phyloP scores from a whole-genome alignment of 768 basidiomycete genomes.

The Ramaria sp. region DNA sequence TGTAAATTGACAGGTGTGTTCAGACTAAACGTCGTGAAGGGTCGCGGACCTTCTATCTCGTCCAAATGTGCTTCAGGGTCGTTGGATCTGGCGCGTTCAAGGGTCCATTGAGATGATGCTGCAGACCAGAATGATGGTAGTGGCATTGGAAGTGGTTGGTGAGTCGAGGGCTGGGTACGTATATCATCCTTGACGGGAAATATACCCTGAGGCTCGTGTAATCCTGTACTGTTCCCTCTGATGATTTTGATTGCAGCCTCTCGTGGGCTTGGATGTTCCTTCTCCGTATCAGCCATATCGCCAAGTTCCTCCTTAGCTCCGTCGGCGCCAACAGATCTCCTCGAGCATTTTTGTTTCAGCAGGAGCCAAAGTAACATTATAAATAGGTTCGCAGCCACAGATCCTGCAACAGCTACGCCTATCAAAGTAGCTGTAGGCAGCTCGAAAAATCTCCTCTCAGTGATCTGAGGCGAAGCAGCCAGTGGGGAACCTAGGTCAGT shows the following conservation, averaged over 20 bases:
- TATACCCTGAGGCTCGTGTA: neutral
- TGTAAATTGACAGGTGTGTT: neutral
- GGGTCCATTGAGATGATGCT: neutral
- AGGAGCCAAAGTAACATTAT: neutral
- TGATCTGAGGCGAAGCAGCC: neutral
- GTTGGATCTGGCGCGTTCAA: neutral
- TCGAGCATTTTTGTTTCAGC: neutral
- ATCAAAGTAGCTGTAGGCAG: neutral
- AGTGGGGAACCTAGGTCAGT: neutral
- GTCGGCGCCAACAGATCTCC: neutral
- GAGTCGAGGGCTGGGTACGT: neutral
- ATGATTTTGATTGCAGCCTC: neutral
- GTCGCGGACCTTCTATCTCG: neutral
- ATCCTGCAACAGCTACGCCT: neutral
- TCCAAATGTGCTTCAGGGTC: neutral
- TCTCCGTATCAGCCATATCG: neutral
- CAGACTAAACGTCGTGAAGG: neutral
- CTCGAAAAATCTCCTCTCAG: neutral
- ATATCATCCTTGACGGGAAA: neutral
- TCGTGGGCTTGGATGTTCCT: neutral
- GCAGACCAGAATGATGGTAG: neutral
- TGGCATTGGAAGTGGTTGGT: neutral
- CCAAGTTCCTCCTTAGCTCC: neutral
- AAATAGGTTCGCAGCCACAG: neutral
- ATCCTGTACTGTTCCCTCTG: neutral